Conservation (phyloP, 805 yeast genomes). For the Scheffersomyces stipitis region DNA sequence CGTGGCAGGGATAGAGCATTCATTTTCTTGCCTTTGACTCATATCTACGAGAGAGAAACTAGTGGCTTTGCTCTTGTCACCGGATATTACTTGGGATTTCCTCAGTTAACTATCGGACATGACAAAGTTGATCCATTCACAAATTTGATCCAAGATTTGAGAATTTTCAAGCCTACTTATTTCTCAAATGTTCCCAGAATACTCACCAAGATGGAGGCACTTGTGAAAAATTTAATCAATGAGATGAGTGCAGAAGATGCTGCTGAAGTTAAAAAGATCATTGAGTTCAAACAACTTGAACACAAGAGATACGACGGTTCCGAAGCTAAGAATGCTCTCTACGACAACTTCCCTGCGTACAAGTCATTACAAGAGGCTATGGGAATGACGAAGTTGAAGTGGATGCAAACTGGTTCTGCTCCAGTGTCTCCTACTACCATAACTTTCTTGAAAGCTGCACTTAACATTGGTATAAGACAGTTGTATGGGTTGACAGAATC, state of each 20-base stretch:
- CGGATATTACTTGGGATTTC: slow-evolving; percentile 28
- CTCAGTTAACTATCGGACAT: slow-evolving; percentile 16
- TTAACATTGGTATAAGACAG: slow-evolving; percentile 20
- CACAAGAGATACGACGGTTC: not conserved
- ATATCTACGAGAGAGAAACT: slow-evolving; percentile 33
- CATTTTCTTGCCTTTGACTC: slow-evolving; percentile 37
- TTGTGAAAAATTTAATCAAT: slow-evolving; percentile 22
- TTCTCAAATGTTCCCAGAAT: slow-evolving; percentile 28
- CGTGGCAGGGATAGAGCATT: slow-evolving; percentile 10
- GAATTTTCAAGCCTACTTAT: slow-evolving; percentile 20
- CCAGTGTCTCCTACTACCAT: slow-evolving; percentile 17
- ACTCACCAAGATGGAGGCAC: slow-evolving; percentile 24
- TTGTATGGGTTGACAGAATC: slow-evolving; percentile 19
- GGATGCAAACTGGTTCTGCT: slow-evolving; percentile 27
- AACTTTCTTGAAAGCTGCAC: slow-evolving; percentile 16
- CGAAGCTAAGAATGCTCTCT: not conserved
- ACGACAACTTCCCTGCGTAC: slow-evolving; percentile 9
- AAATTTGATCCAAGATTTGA: slow-evolving; percentile 22
- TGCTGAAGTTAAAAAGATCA: not conserved
- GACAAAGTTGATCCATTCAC: slow-evolving; percentile 16
- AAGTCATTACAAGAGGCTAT: slow-evolving; percentile 10
- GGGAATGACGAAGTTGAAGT: slow-evolving; percentile 4
- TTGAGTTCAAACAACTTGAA: not conserved
- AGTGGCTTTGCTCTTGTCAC: slow-evolving; percentile 17
- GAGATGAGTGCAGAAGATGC: slow-evolving; percentile 12